Conservation (phyloP, 225 moss, liverwort and hornwort species). For the Marchantia polymorpha region DNA sequence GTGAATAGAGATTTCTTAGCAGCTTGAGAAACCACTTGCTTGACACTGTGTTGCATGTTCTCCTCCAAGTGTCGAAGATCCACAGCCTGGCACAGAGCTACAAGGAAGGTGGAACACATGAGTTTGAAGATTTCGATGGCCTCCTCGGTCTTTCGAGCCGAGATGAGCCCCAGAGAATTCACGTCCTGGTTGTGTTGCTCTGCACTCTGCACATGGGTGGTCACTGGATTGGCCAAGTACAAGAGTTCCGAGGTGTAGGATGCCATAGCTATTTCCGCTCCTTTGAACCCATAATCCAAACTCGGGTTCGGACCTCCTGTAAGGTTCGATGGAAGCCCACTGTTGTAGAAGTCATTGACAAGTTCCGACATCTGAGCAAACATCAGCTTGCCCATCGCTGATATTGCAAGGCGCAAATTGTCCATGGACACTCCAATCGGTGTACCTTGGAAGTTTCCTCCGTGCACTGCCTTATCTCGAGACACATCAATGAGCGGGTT, state of each 20-base stretch:
- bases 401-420: constrained; percentile 59
- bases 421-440: constrained; percentile 69
- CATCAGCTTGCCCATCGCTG: constrained; percentile 60
- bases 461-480: constrained; percentile 29
- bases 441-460: constrained; percentile 64
- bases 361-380: constrained; percentile 65
- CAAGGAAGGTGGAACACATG: constrained; percentile 58
- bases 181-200: constrained; percentile 77
- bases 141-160: constrained; percentile 51
- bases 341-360: constrained; percentile 65
- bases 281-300: constrained; percentile 68
- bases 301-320: constrained; percentile 62
- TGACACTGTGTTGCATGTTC: constrained; percentile 51
- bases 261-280: constrained; percentile 66
- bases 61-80: constrained; percentile 62
- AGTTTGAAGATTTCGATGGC: constrained; percentile 54
- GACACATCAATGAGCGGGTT: constrained; percentile 30
- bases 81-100: constrained; percentile 57
- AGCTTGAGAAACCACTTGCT: constrained; percentile 46
- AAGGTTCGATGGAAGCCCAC: constrained; percentile 57
- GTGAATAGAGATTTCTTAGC: constrained; percentile 52
- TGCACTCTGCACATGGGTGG: constrained; percentile 66
- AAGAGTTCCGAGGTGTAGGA: constrained; percentile 57
- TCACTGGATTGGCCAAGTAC: constrained; percentile 64
- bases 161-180: constrained; percentile 56